Percentiles rank a stretch among this genome's conserved stretches.
Evolutionary conservation across 164 flowering plant species (phyloP).

Genomic region (Chimonanthus salicifolius): DNA sequence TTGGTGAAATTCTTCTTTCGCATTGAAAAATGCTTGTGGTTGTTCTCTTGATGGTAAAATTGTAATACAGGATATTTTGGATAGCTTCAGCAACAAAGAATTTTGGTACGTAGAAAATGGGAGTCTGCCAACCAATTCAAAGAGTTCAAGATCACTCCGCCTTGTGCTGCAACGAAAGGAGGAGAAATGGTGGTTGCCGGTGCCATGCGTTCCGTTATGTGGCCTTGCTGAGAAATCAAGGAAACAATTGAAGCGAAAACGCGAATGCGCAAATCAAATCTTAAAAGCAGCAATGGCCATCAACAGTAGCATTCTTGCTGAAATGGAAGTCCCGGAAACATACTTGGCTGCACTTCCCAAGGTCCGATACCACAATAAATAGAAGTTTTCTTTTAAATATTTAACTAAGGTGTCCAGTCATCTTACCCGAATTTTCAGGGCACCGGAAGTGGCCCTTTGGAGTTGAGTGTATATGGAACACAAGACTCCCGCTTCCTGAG

Average conservation of each 20-base stretch:
- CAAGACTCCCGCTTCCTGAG: no score
- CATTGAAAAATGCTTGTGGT: no score
- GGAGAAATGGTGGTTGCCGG: conserved; percentile 98
- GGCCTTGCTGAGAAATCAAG: conserved; percentile 75
- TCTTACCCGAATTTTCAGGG: no score
- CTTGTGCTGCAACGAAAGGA: conserved; percentile 54
- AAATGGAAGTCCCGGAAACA: conserved; percentile 85
- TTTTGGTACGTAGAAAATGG: conserved; percentile 77
- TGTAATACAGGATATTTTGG: conserved; percentile 57
- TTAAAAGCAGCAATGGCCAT: conserved; percentile 95
- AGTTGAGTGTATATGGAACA: no score
- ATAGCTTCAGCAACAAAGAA: conserved; percentile 56
- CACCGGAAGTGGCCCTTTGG: no score
- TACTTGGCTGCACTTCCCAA: conserved; percentile 81
- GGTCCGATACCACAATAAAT: conserved; percentile 33
- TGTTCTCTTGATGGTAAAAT: no score
- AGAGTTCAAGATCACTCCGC: conserved; percentile 56
- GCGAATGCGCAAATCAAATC: conserved; percentile 81
- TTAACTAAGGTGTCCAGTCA: no score
- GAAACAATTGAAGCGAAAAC: conserved; percentile 66
- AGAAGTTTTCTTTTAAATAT: no score
- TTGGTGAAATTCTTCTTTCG: no score
- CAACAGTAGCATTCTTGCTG: conserved; percentile 65
- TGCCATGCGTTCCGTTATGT: conserved; percentile 68
- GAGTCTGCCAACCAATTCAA: conserved; percentile 38